These are phyloP conservation scores for Coniochaeta sp. DNA, from an alignment of 2,329 filamentous ascomycete genomes.

Conservation along the genomic window DNA sequence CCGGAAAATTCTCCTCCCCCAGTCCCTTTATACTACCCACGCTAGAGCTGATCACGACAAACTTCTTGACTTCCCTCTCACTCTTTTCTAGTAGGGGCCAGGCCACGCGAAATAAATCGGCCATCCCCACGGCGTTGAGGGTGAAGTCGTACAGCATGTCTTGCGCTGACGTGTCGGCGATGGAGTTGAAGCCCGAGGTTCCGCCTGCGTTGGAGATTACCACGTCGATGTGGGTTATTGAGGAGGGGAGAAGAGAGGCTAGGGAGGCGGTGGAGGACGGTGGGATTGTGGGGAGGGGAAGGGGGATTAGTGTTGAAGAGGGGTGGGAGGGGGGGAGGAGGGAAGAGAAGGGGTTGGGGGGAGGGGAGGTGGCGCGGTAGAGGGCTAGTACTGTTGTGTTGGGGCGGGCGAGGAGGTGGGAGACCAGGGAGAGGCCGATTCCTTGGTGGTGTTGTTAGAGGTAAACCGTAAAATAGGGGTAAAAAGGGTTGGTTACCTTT, in stretches of 20 bases:
- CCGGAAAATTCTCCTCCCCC: conserved; percentile 14
- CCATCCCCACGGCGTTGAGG: conserved; percentile 16
- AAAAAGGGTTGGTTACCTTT: conserved; percentile 14
- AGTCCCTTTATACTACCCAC: conserved; percentile 17
- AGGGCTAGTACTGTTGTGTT: conserved; percentile 18
- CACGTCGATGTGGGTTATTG: conserved; percentile 14
- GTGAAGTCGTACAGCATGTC: conserved; percentile 13
- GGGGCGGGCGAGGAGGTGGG: conserved; percentile 15
- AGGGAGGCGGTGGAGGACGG: conserved; percentile 9
- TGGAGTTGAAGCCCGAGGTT: conserved; percentile 10
- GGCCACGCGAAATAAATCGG: conserved; percentile 15
- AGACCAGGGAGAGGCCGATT: conserved; percentile 15
- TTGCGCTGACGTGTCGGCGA: conserved; percentile 12
- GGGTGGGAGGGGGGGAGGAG: conserved; percentile 58
- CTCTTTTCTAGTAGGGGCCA: conserved; percentile 13
- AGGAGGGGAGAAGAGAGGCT: conserved; percentile 6
- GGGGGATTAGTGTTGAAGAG: conserved; percentile 10
- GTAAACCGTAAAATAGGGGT: neutral
- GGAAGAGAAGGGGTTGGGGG: conserved; percentile 32
- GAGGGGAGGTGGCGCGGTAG: conserved; percentile 13
- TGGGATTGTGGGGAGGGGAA: conserved; percentile 12
- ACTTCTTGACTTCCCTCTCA: conserved; percentile 8
- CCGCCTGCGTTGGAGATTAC: conserved; percentile 21
- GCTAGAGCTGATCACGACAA: conserved; percentile 17
- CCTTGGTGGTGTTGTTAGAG: conserved; percentile 8